Conservation (phyloP, 2,329 filamentous ascomycete species). For the Epichloe sylvatica region DNA sequence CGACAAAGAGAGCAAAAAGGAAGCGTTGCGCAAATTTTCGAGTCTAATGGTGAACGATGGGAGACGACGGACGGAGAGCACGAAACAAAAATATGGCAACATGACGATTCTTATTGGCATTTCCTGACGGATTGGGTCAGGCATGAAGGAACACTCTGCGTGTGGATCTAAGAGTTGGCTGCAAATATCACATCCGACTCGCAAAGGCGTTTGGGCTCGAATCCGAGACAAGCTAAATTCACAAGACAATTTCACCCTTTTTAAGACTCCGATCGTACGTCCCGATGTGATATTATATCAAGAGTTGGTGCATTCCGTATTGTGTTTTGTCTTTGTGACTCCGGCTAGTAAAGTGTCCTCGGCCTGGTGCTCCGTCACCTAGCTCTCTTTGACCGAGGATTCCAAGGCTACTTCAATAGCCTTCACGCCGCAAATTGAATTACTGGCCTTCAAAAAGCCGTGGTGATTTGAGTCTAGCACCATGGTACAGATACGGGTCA, state of each 20-base stretch:
- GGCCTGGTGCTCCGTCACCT: conserved; percentile 20
- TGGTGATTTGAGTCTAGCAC: conserved; percentile 37
- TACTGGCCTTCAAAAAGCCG: conserved; percentile 46
- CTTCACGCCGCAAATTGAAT: conserved; percentile 44
- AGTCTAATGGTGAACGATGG: neutral
- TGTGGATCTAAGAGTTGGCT: conserved; percentile 28
- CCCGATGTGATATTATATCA: conserved; percentile 7
- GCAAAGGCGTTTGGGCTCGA: conserved; percentile 30
- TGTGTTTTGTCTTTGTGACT: conserved; percentile 2
- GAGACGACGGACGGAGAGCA: neutral
- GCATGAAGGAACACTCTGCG: conserved; percentile 14
- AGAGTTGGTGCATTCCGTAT: conserved; percentile 3
- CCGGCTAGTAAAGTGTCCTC: conserved; percentile 45
- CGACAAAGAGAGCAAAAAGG: conserved; percentile 4
- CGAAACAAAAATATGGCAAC: conserved; percentile 1
- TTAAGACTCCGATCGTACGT: neutral
- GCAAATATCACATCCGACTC: conserved; percentile 31
- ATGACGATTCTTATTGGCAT: conserved; percentile 7
- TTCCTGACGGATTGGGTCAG: conserved; percentile 14
- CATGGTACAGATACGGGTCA: conserved; percentile 55
- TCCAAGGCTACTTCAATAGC: conserved; percentile 44
- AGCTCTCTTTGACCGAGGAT: conserved; percentile 30
- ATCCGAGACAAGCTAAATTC: conserved; percentile 25
- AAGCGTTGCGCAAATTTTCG: conserved; percentile 7
- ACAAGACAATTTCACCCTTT: conserved; percentile 7